These are phyloP conservation scores for Aristolochia contorta DNA, from an alignment of 164 flowering plant genomes.

Conservation along the genomic window DNA sequence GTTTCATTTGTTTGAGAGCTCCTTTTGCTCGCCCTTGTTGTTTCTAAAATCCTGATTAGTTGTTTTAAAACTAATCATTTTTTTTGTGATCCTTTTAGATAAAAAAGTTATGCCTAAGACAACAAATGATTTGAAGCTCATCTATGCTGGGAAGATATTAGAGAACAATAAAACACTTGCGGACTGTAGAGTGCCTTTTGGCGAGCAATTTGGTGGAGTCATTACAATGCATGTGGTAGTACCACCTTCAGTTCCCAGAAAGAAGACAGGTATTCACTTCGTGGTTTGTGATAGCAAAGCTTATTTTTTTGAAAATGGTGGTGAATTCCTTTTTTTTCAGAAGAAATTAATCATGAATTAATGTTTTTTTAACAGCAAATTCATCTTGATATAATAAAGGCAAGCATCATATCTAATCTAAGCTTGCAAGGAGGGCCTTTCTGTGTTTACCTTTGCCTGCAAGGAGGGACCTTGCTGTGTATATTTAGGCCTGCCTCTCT, in stretches of 20 bases:
- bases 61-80: not conserved
- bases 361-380: not conserved
- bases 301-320: not conserved
- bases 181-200: slow-evolving; percentile 33
- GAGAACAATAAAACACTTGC: slow-evolving; percentile 35
- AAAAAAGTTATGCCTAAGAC: slow-evolving; percentile 31
- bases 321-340: not conserved
- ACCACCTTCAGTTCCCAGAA: slow-evolving; percentile 29
- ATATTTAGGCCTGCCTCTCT: too few relatives aligned
- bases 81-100: slow-evolving; percentile 8
- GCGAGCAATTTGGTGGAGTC: slow-evolving; percentile 29
- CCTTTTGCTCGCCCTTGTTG: too few relatives aligned
- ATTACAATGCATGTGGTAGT: slow-evolving; percentile 48
- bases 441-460: too few relatives aligned
- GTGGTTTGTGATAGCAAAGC: not conserved
- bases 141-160: slow-evolving; percentile 36
- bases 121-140: slow-evolving; percentile 34
- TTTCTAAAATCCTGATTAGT: too few relatives aligned
- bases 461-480: too few relatives aligned
- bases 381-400: not conserved
- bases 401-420: not conserved
- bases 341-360: not conserved
- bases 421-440: too few relatives aligned
- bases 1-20: too few relatives aligned
- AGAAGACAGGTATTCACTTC: slow-evolving; percentile 23